These are phyloP conservation scores for Cladosporium sp. DNA, from an alignment of 2,329 filamentous ascomycete genomes.

Conservation along the genomic window DNA sequence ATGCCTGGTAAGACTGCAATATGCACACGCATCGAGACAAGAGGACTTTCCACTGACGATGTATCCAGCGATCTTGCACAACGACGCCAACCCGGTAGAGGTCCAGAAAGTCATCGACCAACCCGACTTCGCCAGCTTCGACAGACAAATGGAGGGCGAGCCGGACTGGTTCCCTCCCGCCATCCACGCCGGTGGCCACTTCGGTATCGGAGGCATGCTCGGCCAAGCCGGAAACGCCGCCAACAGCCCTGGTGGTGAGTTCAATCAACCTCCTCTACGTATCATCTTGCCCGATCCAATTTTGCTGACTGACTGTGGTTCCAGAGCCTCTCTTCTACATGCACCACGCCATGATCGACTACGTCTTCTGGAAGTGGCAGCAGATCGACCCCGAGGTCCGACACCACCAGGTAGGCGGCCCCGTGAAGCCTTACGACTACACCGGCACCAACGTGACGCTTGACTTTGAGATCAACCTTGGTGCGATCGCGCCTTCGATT, in stretches of 20 bases:
- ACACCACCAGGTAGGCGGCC: conserved; percentile 21
- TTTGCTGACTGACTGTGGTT: too few species aligned
- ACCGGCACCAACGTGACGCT: conserved; percentile 6
- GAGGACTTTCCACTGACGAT: background rate
- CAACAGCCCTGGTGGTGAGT: conserved; percentile 27
- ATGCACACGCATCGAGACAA: background rate
- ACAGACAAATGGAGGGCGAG: conserved; percentile 26
- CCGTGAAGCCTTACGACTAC: background rate
- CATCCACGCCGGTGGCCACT: conserved; percentile 30
- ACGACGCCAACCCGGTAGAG: background rate
- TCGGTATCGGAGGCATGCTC: conserved; percentile 28
- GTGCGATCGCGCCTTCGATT: conserved; percentile 25
- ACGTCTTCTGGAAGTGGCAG: conserved; percentile 33
- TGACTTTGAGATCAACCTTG: conserved; percentile 28
- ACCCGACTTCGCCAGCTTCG: conserved; percentile 27
- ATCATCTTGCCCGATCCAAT: too few species aligned
- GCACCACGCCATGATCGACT: conserved; percentile 34
- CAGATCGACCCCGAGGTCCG: conserved; percentile 24
- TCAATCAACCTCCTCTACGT: background rate
- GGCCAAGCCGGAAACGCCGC: conserved; percentile 28
- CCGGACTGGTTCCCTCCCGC: background rate
- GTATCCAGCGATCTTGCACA: background rate
- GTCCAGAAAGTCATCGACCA: conserved; percentile 26
- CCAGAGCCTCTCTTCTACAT: conserved; percentile 28
- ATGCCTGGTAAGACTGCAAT: background rate